Conservation (phyloP, 257 asterid genomes). For the Solanum neorickii region DNA sequence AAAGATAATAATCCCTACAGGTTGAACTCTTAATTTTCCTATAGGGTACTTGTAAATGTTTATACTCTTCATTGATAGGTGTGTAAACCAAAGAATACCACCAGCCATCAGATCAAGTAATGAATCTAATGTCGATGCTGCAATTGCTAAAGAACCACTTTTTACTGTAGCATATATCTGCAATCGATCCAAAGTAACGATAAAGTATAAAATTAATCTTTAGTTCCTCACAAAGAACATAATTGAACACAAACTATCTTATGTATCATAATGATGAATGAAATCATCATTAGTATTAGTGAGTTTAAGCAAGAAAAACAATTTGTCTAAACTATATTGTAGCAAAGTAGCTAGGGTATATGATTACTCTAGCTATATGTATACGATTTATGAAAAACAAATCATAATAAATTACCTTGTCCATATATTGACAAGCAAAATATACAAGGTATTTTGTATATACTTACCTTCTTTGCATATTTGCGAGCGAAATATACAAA, state of each 20-base stretch:
- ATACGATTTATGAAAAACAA: neutral
- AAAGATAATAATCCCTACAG: constrained; percentile 65
- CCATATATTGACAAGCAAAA: neutral
- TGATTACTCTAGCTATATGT: neutral
- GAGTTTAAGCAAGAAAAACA: neutral
- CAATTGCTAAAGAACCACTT: constrained; percentile 70
- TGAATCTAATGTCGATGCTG: constrained; percentile 63
- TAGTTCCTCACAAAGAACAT: neutral
- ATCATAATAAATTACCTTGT: neutral
- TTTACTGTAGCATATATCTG: constrained; percentile 50
- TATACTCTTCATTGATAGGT: constrained; percentile 57
- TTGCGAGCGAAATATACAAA: too few relatives aligned
- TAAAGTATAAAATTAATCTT: neutral
- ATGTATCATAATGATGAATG: neutral
- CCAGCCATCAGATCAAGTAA: constrained; percentile 72
- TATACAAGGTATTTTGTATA: neutral
- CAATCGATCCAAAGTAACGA: neutral
- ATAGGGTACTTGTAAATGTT: constrained; percentile 69
- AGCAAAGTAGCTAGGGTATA: neutral
- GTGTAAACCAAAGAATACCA: constrained; percentile 58
- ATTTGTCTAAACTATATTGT: neutral
- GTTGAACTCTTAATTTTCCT: constrained; percentile 60
- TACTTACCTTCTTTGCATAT: neutral
- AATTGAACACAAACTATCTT: neutral
- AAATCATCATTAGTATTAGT: neutral